Percentiles rank a stretch among this genome's conserved stretches.
phyloP scores from a whole-genome alignment of 2,329 filamentous ascomycete species.

The Tolypocladium guangdongense region DNA sequence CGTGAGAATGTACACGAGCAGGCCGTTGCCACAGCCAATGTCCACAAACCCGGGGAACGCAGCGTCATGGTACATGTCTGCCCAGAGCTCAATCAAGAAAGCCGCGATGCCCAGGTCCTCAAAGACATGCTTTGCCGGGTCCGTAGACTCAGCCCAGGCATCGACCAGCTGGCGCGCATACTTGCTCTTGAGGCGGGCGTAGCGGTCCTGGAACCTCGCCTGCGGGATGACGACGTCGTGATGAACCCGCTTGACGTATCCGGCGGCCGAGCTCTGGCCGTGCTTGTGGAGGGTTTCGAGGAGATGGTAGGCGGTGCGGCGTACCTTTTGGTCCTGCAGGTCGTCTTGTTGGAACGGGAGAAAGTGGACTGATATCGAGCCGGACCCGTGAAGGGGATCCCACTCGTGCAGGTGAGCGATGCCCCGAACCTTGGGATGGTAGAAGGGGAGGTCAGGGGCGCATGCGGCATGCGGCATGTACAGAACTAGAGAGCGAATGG shows the following conservation, averaged over 20 bases:
- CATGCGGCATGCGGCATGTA: conserved; percentile 64
- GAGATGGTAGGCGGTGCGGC: conserved; percentile 58
- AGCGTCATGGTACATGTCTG: conserved; percentile 57
- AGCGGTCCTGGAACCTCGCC: conserved; percentile 69
- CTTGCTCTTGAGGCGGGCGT: conserved; percentile 65
- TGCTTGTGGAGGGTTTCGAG: conserved; percentile 63
- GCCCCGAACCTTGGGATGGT: conserved; percentile 67
- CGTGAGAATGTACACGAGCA: conserved; percentile 74
- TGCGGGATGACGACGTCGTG: conserved; percentile 77
- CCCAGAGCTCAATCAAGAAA: conserved; percentile 88
- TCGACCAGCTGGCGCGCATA: conserved; percentile 63
- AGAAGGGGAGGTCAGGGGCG: conserved; percentile 64
- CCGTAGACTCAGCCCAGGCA: conserved; percentile 78
- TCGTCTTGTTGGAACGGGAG: conserved; percentile 32
- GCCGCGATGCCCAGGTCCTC: conserved; percentile 87
- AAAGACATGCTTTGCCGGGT: conserved; percentile 86
- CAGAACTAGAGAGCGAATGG: conserved; percentile 38
- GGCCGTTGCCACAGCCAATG: conserved; percentile 89
- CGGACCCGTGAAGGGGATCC: conserved; percentile 28
- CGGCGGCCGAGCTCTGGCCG: conserved; percentile 49
- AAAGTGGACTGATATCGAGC: conserved; percentile 50
- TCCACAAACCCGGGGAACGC: conserved; percentile 85
- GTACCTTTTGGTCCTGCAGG: conserved; percentile 35
- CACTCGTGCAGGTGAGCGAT: conserved; percentile 69
- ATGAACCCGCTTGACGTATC: conserved; percentile 71